Percentiles rank a stretch among this genome's conserved stretches.
Conservation (phyloP, 257 asterid genomes). For the Solanum sejunctum region DNA sequence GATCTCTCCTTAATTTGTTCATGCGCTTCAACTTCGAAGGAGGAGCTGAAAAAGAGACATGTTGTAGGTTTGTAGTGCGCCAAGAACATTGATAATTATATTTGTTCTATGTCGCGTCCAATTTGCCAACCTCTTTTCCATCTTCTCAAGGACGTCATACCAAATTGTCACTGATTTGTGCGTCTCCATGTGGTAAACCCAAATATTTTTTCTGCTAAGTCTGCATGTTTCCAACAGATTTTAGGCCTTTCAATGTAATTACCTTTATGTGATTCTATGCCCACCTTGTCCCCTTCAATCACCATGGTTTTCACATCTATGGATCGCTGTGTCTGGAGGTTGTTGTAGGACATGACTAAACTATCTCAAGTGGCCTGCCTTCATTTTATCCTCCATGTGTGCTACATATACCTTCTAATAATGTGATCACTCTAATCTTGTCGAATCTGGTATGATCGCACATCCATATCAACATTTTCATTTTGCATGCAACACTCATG, state of each 20-base stretch:
- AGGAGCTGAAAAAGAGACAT: neutral
- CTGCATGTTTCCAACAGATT: neutral
- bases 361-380: neutral
- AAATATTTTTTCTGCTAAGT: neutral
- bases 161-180: neutral
- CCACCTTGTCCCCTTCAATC: neutral
- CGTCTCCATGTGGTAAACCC: neutral
- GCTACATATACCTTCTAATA: neutral
- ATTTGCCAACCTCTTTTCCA: neutral
- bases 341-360: neutral
- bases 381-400: neutral
- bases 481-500: neutral
- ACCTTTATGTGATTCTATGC: neutral
- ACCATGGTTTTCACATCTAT: neutral
- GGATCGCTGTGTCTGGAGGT: neutral
- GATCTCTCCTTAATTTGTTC: neutral
- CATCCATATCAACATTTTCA: neutral
- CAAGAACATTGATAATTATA: neutral
- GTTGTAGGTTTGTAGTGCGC: neutral
- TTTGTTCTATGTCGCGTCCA: neutral
- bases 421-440: neutral
- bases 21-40: neutral
- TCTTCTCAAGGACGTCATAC: neutral
- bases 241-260: neutral
- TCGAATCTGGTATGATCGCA: neutral